Evolutionary conservation across 2,329 filamentous ascomycete genomes (phyloP).

Genomic region (Colletotrichum endophyticum): DNA sequence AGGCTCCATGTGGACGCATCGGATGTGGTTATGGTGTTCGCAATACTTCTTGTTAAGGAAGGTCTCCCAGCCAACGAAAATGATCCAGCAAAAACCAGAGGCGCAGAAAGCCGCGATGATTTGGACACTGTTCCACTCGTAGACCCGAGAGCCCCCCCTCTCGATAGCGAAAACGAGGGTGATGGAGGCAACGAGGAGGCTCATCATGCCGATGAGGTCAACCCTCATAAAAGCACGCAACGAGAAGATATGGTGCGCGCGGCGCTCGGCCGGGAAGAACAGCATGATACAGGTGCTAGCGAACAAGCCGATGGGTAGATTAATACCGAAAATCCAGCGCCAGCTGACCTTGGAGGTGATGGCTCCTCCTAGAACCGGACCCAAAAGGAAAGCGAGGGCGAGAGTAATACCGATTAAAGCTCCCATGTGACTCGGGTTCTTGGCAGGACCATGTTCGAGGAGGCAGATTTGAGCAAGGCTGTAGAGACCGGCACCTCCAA

Average conservation of each 20-base stretch:
- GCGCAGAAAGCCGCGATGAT: conserved; percentile 54
- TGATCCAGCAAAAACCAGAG: conserved; percentile 50
- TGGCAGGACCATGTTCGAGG: conserved; percentile 58
- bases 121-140: conserved; percentile 55
- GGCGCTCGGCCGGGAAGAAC: conserved; percentile 45
- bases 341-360: conserved; percentile 59
- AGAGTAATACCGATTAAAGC: conserved; percentile 61
- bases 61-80: conserved; percentile 57
- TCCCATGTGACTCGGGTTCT: conserved; percentile 58
- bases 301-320: conserved; percentile 57
- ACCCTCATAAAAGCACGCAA: conserved; percentile 50
- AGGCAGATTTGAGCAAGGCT: conserved; percentile 63
- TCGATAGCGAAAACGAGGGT: conserved; percentile 62
- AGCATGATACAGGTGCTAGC: conserved; percentile 52
- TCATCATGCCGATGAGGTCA: conserved; percentile 56
- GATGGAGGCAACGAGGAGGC: conserved; percentile 56
- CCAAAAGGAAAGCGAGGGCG: conserved; percentile 62
- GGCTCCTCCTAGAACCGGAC: conserved; percentile 61
- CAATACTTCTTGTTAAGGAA: conserved; percentile 28
- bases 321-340: conserved; percentile 67
- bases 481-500: conserved; percentile 67
- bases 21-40: neutral
- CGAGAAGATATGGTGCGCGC: conserved; percentile 39
- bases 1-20: conserved; percentile 46
- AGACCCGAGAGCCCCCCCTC: conserved; percentile 58